phyloP scores from a whole-genome alignment of 768 basidiomycete genomes.

The Pisolithus tinctorius region DNA sequence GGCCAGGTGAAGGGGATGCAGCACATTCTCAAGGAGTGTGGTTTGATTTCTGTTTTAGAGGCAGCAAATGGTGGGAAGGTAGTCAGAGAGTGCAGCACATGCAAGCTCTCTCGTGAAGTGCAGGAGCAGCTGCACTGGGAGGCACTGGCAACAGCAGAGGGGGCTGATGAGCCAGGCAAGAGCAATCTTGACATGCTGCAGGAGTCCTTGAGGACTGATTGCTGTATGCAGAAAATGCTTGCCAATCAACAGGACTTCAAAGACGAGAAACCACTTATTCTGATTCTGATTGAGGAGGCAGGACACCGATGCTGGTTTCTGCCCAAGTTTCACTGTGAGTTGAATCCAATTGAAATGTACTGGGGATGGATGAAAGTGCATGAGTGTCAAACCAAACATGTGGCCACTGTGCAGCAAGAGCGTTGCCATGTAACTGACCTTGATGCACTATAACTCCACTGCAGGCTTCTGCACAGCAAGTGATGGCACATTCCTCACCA shows the following conservation, averaged over 20 bases:
- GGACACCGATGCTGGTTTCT: conserved; percentile 10
- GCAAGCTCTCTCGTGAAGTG: neutral
- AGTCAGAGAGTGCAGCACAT: conserved; percentile 1
- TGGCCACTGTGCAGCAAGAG: too few species aligned
- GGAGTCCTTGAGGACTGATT: neutral
- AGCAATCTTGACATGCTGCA: neutral
- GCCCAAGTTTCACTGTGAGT: conserved; percentile 14
- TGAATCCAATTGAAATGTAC: conserved; percentile 8
- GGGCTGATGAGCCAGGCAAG: neutral
- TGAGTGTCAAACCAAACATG: too few species aligned
- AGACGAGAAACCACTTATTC: conserved; percentile 15
- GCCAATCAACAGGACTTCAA: conserved; percentile 13
- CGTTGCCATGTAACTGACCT: too few species aligned
- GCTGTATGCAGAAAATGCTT: conserved; percentile 17
- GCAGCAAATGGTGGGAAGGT: neutral
- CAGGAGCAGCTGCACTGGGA: neutral
- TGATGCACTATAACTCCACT: too few species aligned
- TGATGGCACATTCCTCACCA: conserved; percentile 19
- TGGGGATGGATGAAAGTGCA: conserved; percentile 4
- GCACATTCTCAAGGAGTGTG: neutral
- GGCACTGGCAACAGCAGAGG: neutral
- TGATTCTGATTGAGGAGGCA: conserved; percentile 13
- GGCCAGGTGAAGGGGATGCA: conserved; percentile 5
- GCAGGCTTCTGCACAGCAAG: conserved; percentile 14
- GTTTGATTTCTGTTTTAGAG: neutral